These are phyloP conservation scores for Hypomontagnella submonticulosa DNA, from an alignment of 495 filamentous ascomycete genomes.

Conservation along the genomic window DNA sequence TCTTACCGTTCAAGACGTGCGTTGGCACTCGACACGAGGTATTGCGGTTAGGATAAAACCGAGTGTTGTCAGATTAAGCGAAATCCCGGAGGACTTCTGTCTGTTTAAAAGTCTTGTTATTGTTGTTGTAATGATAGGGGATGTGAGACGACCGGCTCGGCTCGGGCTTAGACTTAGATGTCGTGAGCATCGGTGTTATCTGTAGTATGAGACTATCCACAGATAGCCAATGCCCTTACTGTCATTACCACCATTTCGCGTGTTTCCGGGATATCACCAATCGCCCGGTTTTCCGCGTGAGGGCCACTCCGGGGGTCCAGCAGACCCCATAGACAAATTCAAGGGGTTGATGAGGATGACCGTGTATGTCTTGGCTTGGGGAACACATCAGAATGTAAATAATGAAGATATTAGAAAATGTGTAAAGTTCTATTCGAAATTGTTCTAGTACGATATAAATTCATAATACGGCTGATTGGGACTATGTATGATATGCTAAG, in stretches of 20 bases:
- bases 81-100: neutral
- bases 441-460: too few species aligned
- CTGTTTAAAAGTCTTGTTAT: neutral
- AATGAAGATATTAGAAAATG: too few species aligned
- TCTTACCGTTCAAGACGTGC: neutral
- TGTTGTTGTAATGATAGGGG: neutral
- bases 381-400: too few species aligned
- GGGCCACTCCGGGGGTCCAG: too few species aligned
- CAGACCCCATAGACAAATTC: too few species aligned
- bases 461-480: too few species aligned
- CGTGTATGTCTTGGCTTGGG: too few species aligned
- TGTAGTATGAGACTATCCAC: conserved; percentile 4
- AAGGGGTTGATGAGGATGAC: too few species aligned
- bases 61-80: too few species aligned
- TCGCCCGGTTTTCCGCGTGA: too few species aligned
- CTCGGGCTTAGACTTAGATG: conserved; percentile 2
- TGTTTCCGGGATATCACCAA: neutral
- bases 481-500: too few species aligned
- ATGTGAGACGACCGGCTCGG: neutral
- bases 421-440: too few species aligned
- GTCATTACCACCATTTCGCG: neutral
- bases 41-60: neutral
- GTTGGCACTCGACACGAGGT: conserved; percentile 3
- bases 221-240: conserved; percentile 11
- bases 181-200: conserved; percentile 3